Conservation (phyloP, 108 stramenopile species). For the Schizochytrium sp. region DNA sequence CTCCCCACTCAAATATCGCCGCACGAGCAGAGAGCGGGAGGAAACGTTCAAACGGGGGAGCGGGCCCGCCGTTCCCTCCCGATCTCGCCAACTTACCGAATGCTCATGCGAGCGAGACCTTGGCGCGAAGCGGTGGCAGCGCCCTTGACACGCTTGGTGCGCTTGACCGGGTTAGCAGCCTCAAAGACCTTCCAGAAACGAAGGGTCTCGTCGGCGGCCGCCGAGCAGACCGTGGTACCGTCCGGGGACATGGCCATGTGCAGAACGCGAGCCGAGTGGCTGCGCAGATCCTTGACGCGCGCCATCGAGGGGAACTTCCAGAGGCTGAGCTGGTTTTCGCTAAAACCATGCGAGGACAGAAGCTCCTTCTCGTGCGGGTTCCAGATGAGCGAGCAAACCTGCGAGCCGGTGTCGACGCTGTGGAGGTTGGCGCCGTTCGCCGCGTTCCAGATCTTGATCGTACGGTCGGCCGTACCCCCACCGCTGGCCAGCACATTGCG, state of each 20-base stretch:
- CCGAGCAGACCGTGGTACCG: slow-evolving; percentile 85
- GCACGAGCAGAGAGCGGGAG: too few species aligned
- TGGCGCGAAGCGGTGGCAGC: neutral
- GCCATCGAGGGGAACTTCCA: slow-evolving; percentile 95
- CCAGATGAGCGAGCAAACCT: slow-evolving; percentile 92
- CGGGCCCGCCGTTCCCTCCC: too few species aligned
- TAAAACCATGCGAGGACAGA: slow-evolving; percentile 86
- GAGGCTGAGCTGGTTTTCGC: slow-evolving; percentile 85
- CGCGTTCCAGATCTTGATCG: slow-evolving; percentile 99
- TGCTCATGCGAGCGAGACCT: slow-evolving; percentile 1
- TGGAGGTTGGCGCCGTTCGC: slow-evolving; percentile 83
- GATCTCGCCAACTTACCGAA: slow-evolving; percentile 5
- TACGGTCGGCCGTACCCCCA: slow-evolving; percentile 92
- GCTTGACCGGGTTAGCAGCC: slow-evolving; percentile 1
- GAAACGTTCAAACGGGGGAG: too few species aligned
- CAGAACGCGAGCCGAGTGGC: slow-evolving; percentile 86
- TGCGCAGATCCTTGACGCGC: slow-evolving; percentile 84
- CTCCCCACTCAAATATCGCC: too few species aligned
- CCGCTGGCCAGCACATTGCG: slow-evolving; percentile 87
- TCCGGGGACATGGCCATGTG: slow-evolving; percentile 89
- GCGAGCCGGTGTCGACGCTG: slow-evolving; percentile 91
- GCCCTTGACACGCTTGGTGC: neutral
- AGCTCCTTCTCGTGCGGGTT: slow-evolving; percentile 89
- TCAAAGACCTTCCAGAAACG: slow-evolving; percentile 98
- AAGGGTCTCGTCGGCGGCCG: slow-evolving; percentile 92